A percentile compares a stretch with the other conserved stretches of the same genome.
Conservation (phyloP, 2,329 filamentous ascomycete genomes). For the Rhexocercosporidium sp. region DNA sequence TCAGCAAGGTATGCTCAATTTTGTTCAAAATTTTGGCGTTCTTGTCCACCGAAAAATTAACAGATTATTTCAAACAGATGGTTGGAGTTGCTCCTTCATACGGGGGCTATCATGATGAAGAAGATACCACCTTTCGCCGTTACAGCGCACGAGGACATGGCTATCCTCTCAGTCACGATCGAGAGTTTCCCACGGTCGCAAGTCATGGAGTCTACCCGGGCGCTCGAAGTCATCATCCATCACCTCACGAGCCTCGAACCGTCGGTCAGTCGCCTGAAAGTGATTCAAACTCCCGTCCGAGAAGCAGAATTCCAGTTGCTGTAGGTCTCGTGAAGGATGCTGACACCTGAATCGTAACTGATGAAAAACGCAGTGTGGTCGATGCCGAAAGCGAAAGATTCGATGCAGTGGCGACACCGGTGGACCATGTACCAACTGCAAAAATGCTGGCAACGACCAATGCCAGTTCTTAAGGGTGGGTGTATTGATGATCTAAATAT, state of each 20-base stretch:
- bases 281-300: conserved; percentile 33
- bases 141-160: conserved; percentile 32
- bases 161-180: conserved; percentile 38
- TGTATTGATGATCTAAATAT: background rate
- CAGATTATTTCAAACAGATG: conserved; percentile 20
- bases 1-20: conserved; percentile 12
- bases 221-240: conserved; percentile 29
- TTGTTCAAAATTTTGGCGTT: background rate
- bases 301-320: conserved; percentile 56
- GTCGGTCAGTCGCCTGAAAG: conserved; percentile 32
- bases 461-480: conserved; percentile 84
- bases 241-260: conserved; percentile 30
- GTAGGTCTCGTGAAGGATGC: conserved; percentile 44
- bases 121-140: conserved; percentile 36
- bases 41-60: conserved; percentile 5
- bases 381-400: conserved; percentile 93
- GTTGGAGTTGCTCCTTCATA: conserved; percentile 31
- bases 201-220: conserved; percentile 24
- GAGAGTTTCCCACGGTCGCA: conserved; percentile 29
- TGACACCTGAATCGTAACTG: background rate
- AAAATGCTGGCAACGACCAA: conserved; percentile 68
- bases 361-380: conserved; percentile 68
- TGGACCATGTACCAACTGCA: conserved; percentile 82
- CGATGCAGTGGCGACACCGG: conserved; percentile 88
- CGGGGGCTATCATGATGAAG: conserved; percentile 28